These are phyloP conservation scores for Eucalyptus viminalis DNA, from an alignment of 345 rosid species.

Conservation along the genomic window DNA sequence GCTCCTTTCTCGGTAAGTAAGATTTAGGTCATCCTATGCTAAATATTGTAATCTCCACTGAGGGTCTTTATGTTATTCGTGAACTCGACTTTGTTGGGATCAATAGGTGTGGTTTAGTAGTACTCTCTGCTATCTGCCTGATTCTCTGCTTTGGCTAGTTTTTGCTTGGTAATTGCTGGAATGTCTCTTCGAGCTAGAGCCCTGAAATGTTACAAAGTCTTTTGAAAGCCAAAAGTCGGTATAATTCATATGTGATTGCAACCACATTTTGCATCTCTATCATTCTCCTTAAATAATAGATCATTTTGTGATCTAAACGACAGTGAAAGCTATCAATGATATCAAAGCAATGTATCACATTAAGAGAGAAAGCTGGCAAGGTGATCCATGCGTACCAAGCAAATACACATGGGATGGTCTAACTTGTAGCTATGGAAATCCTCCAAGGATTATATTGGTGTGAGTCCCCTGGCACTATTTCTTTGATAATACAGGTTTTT, in stretches of 20 bases:
- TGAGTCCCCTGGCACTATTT: neutral
- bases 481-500: neutral
- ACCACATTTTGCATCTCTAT: neutral
- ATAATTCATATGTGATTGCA: neutral
- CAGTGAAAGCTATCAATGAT: slow-evolving; percentile 20
- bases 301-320: neutral
- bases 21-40: neutral
- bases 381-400: slow-evolving; percentile 10
- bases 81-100: neutral
- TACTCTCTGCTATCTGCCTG: neutral
- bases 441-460: slow-evolving; percentile 2
- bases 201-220: neutral
- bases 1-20: neutral
- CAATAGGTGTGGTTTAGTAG: neutral
- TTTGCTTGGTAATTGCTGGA: neutral
- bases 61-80: neutral
- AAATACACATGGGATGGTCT: slow-evolving; percentile 2
- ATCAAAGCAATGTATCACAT: neutral
- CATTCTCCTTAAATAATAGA: neutral
- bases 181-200: neutral
- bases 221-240: neutral
- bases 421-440: neutral
- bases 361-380: slow-evolving; percentile 10
- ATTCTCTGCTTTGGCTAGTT: neutral
- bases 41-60: neutral